These are phyloP conservation scores for Rhamnella rubrinervis DNA, from an alignment of 331 rosid species.

Conservation along the genomic window DNA sequence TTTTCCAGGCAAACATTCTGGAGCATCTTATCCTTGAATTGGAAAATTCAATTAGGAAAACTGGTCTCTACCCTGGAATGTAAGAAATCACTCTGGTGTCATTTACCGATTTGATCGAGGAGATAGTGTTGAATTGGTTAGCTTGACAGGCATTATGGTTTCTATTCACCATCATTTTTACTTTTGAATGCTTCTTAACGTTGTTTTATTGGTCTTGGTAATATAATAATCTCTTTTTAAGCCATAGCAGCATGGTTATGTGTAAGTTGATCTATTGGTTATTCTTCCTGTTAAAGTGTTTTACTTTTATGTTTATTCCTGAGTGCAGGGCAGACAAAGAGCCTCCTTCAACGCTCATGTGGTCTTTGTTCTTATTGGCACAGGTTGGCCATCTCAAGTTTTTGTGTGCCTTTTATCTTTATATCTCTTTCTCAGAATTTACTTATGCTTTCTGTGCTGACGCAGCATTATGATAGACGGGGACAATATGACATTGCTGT, in stretches of 20 bases:
- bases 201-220: background rate
- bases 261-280: conserved; percentile 13
- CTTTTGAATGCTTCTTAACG: too few relatives aligned
- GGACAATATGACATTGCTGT: conserved; percentile 76
- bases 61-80: conserved; percentile 82
- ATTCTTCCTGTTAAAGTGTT: conserved; percentile 25
- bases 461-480: conserved; percentile 95
- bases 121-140: background rate
- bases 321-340: conserved; percentile 71
- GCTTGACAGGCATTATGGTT: background rate
- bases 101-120: background rate
- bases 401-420: background rate
- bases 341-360: conserved; percentile 92
- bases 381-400: conserved; percentile 55
- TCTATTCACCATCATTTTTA: too few relatives aligned
- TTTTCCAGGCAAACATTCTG: conserved; percentile 83
- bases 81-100: conserved; percentile 14
- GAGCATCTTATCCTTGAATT: conserved; percentile 80
- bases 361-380: conserved; percentile 90
- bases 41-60: conserved; percentile 61
- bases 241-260: background rate
- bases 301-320: conserved; percentile 11
- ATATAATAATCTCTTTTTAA: background rate
- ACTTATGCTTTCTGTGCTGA: conserved; percentile 26
- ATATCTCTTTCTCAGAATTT: conserved; percentile 5